Evolutionary conservation across 371 early-diverging fungal genomes (phyloP).

Genomic region (Chytridiales sp.): DNA sequence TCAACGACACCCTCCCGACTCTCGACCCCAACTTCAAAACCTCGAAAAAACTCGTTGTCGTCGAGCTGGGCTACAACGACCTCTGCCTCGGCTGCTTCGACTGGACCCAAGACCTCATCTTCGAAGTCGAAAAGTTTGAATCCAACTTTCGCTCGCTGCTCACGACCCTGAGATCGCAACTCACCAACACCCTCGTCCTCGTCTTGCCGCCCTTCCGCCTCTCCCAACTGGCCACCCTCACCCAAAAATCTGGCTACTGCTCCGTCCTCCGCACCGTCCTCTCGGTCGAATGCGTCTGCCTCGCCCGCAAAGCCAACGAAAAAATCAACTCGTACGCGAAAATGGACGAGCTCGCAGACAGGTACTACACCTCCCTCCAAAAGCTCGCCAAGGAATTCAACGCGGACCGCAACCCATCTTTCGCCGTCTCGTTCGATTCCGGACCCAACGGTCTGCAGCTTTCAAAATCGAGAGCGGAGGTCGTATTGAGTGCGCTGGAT

Average conservation of each 20-base stretch:
- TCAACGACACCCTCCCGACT: slow-evolving; percentile 1
- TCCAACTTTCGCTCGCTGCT: slow-evolving; percentile 3
- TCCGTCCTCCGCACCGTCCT: slow-evolving; percentile 3
- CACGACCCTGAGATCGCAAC: background rate
- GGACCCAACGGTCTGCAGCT: background rate
- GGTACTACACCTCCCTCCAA: background rate
- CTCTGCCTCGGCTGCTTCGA: slow-evolving; percentile 18
- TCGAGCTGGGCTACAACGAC: slow-evolving; percentile 18
- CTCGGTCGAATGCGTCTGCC: slow-evolving; percentile 14
- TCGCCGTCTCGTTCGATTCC: slow-evolving; percentile 13
- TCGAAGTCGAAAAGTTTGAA: slow-evolving; percentile 21
- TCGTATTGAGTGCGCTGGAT: slow-evolving; percentile 8
- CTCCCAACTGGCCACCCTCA: slow-evolving; percentile 1
- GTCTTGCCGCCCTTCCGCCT: slow-evolving; percentile 10
- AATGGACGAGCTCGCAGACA: slow-evolving; percentile 10
- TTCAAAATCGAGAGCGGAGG: background rate
- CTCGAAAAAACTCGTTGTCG: slow-evolving; percentile 2
- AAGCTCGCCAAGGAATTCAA: slow-evolving; percentile 10
- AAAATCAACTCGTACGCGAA: background rate
- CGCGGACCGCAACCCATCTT: slow-evolving; percentile 9
- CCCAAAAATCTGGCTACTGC: background rate
- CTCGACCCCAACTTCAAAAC: slow-evolving; percentile 14
- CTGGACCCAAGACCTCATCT: slow-evolving; percentile 4
- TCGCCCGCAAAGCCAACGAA: background rate
- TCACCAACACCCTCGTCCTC: slow-evolving; percentile 9